phyloP scores from a whole-genome alignment of 2,329 filamentous ascomycete genomes.

The Paraphoma sp. region DNA sequence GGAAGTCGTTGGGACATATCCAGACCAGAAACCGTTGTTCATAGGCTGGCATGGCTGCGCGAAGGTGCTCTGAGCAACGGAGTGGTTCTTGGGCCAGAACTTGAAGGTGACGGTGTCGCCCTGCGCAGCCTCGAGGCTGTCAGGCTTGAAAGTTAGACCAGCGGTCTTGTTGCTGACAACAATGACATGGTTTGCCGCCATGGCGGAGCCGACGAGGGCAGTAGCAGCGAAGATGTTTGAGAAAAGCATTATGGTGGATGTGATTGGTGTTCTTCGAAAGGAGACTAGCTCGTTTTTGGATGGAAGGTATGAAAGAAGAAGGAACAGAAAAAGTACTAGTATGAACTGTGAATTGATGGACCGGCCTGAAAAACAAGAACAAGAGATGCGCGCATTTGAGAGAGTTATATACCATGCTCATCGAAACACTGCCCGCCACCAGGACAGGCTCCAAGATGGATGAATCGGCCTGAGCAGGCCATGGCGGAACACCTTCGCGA shows the following conservation, averaged over 20 bases:
- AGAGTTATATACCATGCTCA: constrained; percentile 41
- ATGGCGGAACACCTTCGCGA: constrained; percentile 46
- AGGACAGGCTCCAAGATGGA: constrained; percentile 21
- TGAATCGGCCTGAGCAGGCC: constrained; percentile 29
- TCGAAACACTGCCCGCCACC: constrained; percentile 33
- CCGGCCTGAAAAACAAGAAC: constrained; percentile 43
- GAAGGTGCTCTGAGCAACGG: constrained; percentile 46
- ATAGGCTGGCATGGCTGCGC: constrained; percentile 42
- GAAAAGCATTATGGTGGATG: constrained; percentile 43
- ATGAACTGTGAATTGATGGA: constrained; percentile 40
- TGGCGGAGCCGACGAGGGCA: constrained; percentile 36
- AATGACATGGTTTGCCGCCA: constrained; percentile 42
- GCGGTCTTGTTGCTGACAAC: constrained; percentile 37
- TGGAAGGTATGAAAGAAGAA: constrained; percentile 17
- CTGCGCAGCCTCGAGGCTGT: constrained; percentile 40
- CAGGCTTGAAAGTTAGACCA: constrained; percentile 43
- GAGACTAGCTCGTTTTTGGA: constrained; percentile 44
- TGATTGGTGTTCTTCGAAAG: constrained; percentile 35
- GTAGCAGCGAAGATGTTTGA: constrained; percentile 41
- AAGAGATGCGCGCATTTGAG: constrained; percentile 42
- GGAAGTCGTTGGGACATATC: constrained; percentile 40
- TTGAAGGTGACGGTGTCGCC: constrained; percentile 48
- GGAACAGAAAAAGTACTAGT: constrained; percentile 30
- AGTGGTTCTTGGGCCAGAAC: constrained; percentile 51
- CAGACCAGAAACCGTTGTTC: constrained; percentile 46